Evolutionary conservation across 257 asterid species (phyloP).

Genomic region (Primulina tabacum): DNA sequence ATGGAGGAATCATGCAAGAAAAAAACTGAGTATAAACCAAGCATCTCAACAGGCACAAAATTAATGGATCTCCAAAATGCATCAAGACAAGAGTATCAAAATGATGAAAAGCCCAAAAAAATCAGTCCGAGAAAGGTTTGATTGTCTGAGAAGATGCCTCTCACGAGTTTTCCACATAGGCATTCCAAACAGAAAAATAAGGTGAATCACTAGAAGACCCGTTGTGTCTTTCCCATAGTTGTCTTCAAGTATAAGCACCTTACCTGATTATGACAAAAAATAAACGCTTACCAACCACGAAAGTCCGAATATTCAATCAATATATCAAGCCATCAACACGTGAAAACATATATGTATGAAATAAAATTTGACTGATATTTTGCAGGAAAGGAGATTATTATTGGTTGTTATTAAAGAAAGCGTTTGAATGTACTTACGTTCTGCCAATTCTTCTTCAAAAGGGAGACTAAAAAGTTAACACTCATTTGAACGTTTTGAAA

Average conservation of each 20-base stretch:
- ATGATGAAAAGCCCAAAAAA: too few species aligned
- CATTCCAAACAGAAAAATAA: background rate
- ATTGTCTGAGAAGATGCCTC: background rate
- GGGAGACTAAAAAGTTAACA: constrained; percentile 16
- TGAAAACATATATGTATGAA: background rate
- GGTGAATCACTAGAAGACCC: constrained; percentile 13
- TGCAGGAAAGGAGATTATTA: background rate
- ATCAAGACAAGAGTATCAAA: background rate
- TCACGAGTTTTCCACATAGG: background rate
- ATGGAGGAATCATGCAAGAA: too few species aligned
- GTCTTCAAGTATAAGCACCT: constrained; percentile 32
- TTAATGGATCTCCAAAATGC: background rate
- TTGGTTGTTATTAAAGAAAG: too few species aligned
- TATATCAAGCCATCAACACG: background rate
- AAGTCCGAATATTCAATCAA: background rate
- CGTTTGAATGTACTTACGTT: constrained; percentile 13
- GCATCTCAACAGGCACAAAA: background rate
- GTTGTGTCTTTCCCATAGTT: constrained; percentile 30
- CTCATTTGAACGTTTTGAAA: constrained; percentile 25
- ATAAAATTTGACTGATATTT: background rate
- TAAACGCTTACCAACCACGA: background rate
- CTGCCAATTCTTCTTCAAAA: constrained; percentile 29
- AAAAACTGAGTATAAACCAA: background rate
- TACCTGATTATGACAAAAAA: constrained; percentile 17
- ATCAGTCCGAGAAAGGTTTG: background rate